A percentile compares a stretch with the other conserved stretches of the same genome.
These are phyloP conservation scores for Trametes maxima DNA, from an alignment of 768 basidiomycete genomes.

Conservation along the genomic window DNA sequence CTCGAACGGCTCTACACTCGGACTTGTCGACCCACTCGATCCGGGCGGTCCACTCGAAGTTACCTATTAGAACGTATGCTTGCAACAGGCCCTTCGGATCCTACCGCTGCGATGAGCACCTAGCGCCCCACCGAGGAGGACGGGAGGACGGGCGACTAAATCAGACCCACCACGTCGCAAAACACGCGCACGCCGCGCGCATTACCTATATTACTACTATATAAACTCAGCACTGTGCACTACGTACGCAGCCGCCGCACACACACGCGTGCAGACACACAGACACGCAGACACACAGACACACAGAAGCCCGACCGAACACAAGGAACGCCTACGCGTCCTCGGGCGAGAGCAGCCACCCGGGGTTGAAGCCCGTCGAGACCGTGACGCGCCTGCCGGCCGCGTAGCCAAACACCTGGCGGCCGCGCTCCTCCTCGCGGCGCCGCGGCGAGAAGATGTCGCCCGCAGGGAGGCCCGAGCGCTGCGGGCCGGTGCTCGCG, in stretches of 20 bases:
- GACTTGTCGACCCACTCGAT: no score
- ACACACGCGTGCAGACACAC: neutral
- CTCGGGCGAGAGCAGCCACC: conserved; percentile 13
- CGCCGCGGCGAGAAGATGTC: conserved; percentile 23
- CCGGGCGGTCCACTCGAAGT: no score
- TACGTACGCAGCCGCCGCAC: no score
- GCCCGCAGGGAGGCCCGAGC: conserved; percentile 21
- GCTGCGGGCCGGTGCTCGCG: conserved; percentile 18
- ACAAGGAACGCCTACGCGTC: neutral
- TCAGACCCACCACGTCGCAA: neutral
- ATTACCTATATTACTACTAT: neutral
- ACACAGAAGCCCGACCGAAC: neutral
- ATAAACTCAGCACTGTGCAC: neutral
- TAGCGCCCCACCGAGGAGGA: no score
- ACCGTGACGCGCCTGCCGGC: neutral
- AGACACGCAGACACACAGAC: neutral
- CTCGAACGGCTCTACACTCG: no score
- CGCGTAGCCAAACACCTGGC: neutral
- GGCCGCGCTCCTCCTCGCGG: neutral
- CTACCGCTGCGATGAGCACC: no score
- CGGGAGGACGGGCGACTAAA: no score
- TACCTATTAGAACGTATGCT: no score
- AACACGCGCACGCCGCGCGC: neutral
- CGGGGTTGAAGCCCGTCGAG: conserved; percentile 3
- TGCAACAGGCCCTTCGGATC: no score